phyloP scores from a whole-genome alignment of 177 flowering plant species.

The Tripterygium wilfordii region DNA sequence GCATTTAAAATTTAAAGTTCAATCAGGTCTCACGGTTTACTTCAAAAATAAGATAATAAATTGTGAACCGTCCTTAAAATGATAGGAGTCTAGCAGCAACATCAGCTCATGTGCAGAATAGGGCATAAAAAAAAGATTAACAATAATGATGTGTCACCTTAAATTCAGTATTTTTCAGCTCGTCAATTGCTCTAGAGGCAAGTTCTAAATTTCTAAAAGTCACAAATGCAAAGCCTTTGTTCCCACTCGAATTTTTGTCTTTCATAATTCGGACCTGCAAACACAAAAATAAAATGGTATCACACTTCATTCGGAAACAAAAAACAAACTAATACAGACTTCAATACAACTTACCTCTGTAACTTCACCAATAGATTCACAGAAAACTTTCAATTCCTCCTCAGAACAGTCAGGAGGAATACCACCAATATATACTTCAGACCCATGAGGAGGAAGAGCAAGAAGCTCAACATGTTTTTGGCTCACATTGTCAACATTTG shows the following conservation, averaged over 20 bases:
- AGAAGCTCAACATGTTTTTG: slow-evolving; percentile 73
- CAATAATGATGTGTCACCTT: too few relatives aligned
- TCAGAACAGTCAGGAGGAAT: slow-evolving; percentile 62
- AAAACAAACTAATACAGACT: not conserved
- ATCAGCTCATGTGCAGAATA: too few relatives aligned
- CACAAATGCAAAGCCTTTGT: slow-evolving; percentile 91
- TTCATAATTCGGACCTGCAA: slow-evolving; percentile 80
- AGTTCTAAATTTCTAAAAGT: slow-evolving; percentile 69
- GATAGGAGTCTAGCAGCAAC: too few relatives aligned
- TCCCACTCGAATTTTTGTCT: slow-evolving; percentile 66
- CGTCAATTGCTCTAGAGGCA: slow-evolving; percentile 77
- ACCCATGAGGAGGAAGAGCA: slow-evolving; percentile 91
- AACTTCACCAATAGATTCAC: slow-evolving; percentile 79
- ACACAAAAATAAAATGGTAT: not conserved
- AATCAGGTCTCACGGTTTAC: too few relatives aligned
- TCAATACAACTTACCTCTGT: slow-evolving; percentile 44
- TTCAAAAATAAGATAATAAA: too few relatives aligned
- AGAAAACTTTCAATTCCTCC: slow-evolving; percentile 61
- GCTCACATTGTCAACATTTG: slow-evolving; percentile 35
- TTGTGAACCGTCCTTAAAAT: too few relatives aligned
- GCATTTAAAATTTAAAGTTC: too few relatives aligned
- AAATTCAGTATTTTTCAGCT: slow-evolving; percentile 56
- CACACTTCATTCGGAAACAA: too few relatives aligned
- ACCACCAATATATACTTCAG: slow-evolving; percentile 87
- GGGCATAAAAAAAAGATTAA: too few relatives aligned